A percentile compares a stretch with the other conserved stretches of the same genome.
phyloP scores from a whole-genome alignment of 2,329 filamentous ascomycete species.

The Colletotrichum phormii region DNA sequence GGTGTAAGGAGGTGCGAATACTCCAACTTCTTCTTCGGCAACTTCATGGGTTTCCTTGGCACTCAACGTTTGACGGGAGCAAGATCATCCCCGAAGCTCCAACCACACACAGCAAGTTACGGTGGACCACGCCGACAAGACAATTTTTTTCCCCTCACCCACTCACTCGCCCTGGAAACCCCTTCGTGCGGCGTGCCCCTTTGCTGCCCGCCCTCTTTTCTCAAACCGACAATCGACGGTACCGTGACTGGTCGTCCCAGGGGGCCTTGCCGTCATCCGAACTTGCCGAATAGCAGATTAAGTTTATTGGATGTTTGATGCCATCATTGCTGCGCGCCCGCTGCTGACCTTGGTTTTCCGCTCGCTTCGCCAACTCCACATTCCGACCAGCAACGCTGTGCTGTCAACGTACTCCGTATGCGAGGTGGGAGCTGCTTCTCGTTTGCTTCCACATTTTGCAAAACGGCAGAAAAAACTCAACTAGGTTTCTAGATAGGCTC shows the following conservation, averaged over 20 bases:
- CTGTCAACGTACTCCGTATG: too few relatives aligned
- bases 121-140: not conserved
- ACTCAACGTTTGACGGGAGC: constrained; percentile 7
- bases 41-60: not conserved
- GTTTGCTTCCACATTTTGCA: not conserved
- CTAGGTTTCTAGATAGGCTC: not conserved
- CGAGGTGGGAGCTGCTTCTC: not conserved
- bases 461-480: not conserved
- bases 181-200: not conserved
- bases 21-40: not conserved
- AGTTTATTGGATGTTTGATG: constrained; percentile 29
- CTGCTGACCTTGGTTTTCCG: not conserved
- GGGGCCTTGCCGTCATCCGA: constrained; percentile 28
- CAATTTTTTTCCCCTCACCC: not conserved
- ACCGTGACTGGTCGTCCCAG: not conserved
- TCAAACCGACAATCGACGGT: constrained; percentile 15
- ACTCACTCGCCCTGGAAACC: not conserved
- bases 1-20: too few relatives aligned
- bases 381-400: not conserved
- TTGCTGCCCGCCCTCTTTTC: constrained; percentile 5
- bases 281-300: constrained; percentile 20
- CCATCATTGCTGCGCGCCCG: constrained; percentile 7
- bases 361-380: not conserved
- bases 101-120: constrained; percentile 7
- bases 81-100: not conserved